Conservation (phyloP, 2,329 filamentous ascomycete species). For the Phialemonium atrogriseum region DNA sequence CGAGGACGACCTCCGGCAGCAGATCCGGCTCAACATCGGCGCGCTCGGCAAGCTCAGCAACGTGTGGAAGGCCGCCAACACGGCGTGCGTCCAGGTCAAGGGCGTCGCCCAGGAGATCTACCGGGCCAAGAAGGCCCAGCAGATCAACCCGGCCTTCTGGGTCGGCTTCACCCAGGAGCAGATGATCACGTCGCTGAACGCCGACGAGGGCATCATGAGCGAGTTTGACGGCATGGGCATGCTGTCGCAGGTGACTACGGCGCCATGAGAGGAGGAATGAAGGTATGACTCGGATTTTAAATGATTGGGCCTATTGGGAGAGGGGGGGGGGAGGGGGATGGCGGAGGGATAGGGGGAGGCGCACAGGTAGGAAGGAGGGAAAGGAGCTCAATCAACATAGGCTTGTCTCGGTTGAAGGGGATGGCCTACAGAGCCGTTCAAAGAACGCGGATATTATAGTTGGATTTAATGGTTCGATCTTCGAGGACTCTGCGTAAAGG, state of each 20-base stretch:
- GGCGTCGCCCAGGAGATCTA: slow-evolving; percentile 73
- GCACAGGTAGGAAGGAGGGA: too few species aligned
- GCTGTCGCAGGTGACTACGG: slow-evolving; percentile 14
- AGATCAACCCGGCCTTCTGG: slow-evolving; percentile 46
- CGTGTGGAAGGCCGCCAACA: slow-evolving; percentile 65
- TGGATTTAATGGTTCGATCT: too few species aligned
- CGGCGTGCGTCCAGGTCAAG: slow-evolving; percentile 65
- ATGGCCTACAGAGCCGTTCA: too few species aligned
- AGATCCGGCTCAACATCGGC: slow-evolving; percentile 70
- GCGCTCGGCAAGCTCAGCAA: slow-evolving; percentile 60
- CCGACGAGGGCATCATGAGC: slow-evolving; percentile 50
- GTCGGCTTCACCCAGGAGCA: slow-evolving; percentile 45
- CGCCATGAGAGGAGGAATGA: slow-evolving; percentile 1
- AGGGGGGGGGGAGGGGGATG: too few species aligned
- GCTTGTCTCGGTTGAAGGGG: too few species aligned
- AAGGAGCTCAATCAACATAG: too few species aligned
- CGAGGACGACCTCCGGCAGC: slow-evolving; percentile 62
- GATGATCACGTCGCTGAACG: slow-evolving; percentile 44
- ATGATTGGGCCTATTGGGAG: not conserved
- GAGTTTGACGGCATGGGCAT: slow-evolving; percentile 41
- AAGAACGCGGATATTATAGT: too few species aligned
- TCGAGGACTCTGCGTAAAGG: too few species aligned
- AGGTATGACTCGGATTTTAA: too few species aligned
- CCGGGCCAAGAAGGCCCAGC: slow-evolving; percentile 46
- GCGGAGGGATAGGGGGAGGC: not conserved